Conservation (phyloP, 768 basidiomycete species). For the Lentinula sp. region DNA sequence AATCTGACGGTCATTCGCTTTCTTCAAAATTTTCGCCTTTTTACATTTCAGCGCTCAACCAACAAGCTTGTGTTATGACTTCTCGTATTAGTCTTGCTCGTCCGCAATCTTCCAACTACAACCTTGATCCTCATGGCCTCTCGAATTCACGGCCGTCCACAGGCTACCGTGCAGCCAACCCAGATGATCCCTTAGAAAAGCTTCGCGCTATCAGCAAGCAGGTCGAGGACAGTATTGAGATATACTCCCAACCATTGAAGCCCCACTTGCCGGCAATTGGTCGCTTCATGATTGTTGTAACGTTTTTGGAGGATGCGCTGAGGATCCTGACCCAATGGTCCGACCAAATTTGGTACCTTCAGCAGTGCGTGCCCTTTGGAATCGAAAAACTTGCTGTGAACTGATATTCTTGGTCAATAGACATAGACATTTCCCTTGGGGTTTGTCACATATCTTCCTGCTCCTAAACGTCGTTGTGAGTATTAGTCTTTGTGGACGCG, state of each 20-base stretch:
- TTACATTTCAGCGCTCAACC: not conserved
- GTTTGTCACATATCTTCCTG: constrained; percentile 90
- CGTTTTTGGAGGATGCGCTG: constrained; percentile 95
- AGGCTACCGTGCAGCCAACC: constrained; percentile 76
- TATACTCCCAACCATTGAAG: constrained; percentile 87
- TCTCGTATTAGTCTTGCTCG: constrained; percentile 81
- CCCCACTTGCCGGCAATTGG: constrained; percentile 94
- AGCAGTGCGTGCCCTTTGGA: constrained; percentile 56
- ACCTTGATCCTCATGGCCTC: constrained; percentile 73
- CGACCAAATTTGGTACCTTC: constrained; percentile 98
- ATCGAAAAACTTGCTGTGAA: no score
- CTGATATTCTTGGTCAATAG: constrained; percentile 30
- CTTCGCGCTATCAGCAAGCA: constrained; percentile 62
- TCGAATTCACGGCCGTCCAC: constrained; percentile 62
- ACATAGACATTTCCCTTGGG: constrained; percentile 94
- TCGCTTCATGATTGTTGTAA: constrained; percentile 95
- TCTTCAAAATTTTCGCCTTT: not conserved
- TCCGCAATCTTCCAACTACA: constrained; percentile 55
- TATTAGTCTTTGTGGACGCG: constrained; percentile 11
- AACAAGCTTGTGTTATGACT: constrained; percentile 40
- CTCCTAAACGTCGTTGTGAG: constrained; percentile 86
- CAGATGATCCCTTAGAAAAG: constrained; percentile 78
- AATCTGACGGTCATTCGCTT: not conserved
- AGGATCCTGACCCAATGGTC: constrained; percentile 92
- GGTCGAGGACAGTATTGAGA: constrained; percentile 90